Base-by-base conservation (phyloP, 2,329 filamentous ascomycete species). In the Colletotrichum tanaceti region DNA sequence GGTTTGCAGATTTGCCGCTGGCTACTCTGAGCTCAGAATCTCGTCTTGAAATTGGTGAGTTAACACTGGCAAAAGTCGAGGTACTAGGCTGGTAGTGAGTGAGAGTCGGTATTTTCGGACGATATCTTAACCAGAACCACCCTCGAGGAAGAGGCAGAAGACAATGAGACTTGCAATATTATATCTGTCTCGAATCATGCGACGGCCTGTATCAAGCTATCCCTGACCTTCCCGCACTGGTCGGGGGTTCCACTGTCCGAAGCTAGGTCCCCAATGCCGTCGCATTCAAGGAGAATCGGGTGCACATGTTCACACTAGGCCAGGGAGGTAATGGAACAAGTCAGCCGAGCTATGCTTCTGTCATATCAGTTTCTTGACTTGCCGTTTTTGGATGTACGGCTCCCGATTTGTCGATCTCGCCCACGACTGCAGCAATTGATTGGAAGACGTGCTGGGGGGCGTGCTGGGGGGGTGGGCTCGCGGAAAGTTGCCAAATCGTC, bases 201-300 rank as follows among this genome's bases (percentile, higher is more conserved):
- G 16, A 20, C 16, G 4, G 14, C 18, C 18, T 24, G 1, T 1
- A 6, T 22, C 16, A 60, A 11, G 14, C 7, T 3, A 11, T 14
- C 16, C 1, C 43, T 59, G 62, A 22, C 44, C 43, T 59, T 46
- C 62, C 62, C 53, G 46, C 46, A 54, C 52, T 18, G 43, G 54
- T n/a, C 24, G 38, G 32, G 6, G 4, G 44, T 16, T 46, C 46
- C 20, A 5, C 16, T 14, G 5, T 35, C 44, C 46, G 46, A 52
- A 46, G 22, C 52, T 54, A 38, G 62, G 50, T 14, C n/a, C 39
- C 28, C 14, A 5, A 46, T 7, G 43, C 43, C 9, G 9, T 63
- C 10, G 28, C 4, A 39, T n/a, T n/a, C 28, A 24, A 46, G 39
- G 10, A 1, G n/a, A 46, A 11, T 7, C 32, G 6, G n/a, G 7